Evolutionary conservation across 352 stramenopile species (phyloP), one percentile per base, ranked within the genome.

Genomic region (Phytopythium kandeliae): DNA sequence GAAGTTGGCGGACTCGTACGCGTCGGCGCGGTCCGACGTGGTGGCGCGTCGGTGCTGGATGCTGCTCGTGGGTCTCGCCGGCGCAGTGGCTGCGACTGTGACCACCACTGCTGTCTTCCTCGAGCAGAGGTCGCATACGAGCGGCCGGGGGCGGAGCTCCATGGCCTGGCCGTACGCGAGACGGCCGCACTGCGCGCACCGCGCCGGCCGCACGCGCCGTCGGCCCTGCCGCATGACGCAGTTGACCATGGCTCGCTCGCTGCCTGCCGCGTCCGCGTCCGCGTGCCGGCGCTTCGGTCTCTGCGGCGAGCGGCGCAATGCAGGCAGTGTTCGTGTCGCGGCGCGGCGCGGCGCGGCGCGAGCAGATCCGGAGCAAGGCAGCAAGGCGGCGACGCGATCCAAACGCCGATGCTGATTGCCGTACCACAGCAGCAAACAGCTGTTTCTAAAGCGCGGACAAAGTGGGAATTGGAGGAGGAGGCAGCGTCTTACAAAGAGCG

Each of bases 171-270:
- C 24, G 12, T 8, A 22, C 9, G 22, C 22, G 40, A 28, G 19
- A 10, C 21, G 10, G 22, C 22, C 21, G 65, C 62, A 48, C 49
- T 62, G 60, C 12, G 53, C 45, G 26, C 61, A 70, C 3, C 37
- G 43, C 9, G 34, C 37, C n/a, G 45, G 53, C 3, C 43, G 49
- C 30, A 35, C 46, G 33, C 33, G 52, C 41, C 54, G 52, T 36
- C 47, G 57, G 45, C 55, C 54, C 47, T 37, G 46, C n/a, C 37
- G 35, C 24, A 22, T 54, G 22, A 47, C 36, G 16, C 37, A 48
- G 25, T 49, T 63, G 33, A 58, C 62, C 63, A 71, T 71, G 26
- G 12, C 4, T n/a, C 19, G 24, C 43, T n/a, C n/a, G n/a, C n/a
- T n/a, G n/a, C n/a, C n/a, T n/a, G n/a, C n/a, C n/a, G n/a, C n/a